Evolutionary conservation across 2,329 filamentous ascomycete genomes (phyloP).

Genomic region (Fusarium sp.): DNA sequence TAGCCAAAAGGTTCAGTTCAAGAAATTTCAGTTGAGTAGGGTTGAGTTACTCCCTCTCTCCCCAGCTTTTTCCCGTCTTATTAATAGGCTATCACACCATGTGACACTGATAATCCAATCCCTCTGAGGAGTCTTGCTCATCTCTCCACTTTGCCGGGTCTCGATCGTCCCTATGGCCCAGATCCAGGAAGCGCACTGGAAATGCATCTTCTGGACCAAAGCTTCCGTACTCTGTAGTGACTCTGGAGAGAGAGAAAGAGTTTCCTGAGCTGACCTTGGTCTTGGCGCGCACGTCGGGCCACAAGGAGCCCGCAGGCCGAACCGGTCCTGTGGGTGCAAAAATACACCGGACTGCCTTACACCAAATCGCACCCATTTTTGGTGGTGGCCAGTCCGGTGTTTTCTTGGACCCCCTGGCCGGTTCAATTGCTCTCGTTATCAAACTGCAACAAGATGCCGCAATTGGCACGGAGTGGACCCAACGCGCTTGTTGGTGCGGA

Average conservation of each 20-base stretch:
- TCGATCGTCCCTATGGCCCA: constrained; percentile 31
- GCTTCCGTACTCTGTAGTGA: background rate
- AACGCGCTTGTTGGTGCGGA: too few relatives aligned
- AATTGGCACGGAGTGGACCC: too few relatives aligned
- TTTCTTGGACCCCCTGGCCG: too few relatives aligned
- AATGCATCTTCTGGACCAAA: constrained; percentile 8
- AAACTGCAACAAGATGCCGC: constrained; percentile 14
- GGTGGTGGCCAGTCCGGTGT: too few relatives aligned
- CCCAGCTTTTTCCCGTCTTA: constrained; percentile 1
- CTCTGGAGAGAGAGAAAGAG: background rate
- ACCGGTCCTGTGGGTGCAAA: background rate
- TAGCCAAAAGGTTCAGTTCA: background rate
- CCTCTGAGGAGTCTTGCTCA: constrained; percentile 32
- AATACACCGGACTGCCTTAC: too few relatives aligned
- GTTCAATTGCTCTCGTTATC: constrained; percentile 8
- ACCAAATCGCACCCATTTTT: too few relatives aligned
- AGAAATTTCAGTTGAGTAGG: background rate
- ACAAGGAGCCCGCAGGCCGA: constrained; percentile 19
- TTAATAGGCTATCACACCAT: constrained; percentile 10
- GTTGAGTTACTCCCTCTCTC: background rate
- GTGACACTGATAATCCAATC: constrained; percentile 21
- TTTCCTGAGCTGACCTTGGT: background rate
- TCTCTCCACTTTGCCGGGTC: constrained; percentile 27
- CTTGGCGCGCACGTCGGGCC: constrained; percentile 2
- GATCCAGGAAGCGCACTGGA: constrained; percentile 22